Evolutionary conservation across 176 grass and related monocot species (phyloP).

Genomic region (Oryza officinalis): DNA sequence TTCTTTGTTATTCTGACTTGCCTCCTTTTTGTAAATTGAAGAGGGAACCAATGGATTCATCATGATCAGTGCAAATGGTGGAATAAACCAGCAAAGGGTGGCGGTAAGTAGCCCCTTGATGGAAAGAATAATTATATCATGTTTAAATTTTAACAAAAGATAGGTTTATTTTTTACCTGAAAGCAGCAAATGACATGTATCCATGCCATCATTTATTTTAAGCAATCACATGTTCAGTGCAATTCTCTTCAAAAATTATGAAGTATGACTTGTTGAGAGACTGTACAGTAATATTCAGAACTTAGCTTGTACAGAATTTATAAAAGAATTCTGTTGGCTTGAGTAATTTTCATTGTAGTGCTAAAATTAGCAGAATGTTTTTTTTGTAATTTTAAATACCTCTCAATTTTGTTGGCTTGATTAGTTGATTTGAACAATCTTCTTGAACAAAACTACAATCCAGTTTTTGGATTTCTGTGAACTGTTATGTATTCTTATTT

Average conservation of each 20-base stretch:
- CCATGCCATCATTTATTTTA: neutral
- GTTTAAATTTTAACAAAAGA: neutral
- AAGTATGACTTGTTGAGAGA: neutral
- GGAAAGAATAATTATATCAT: neutral
- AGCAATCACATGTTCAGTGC: neutral
- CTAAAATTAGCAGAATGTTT: neutral
- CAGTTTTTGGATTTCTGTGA: neutral
- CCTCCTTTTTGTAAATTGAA: slow-evolving; percentile 28
- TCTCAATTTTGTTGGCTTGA: slow-evolving; percentile 6
- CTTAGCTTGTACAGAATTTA: neutral
- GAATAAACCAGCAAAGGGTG: slow-evolving; percentile 97
- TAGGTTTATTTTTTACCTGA: neutral
- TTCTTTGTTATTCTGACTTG: slow-evolving; percentile 11
- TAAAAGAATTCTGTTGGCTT: neutral
- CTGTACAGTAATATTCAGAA: neutral
- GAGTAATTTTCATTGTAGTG: neutral
- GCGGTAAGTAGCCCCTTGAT: slow-evolving; percentile 59
- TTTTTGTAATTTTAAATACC: neutral
- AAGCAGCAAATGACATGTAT: neutral
- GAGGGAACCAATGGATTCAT: slow-evolving; percentile 77
- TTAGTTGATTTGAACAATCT: slow-evolving; percentile 10
- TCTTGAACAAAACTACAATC: neutral
- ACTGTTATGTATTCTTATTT: slow-evolving; percentile 12
- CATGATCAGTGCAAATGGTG: slow-evolving; percentile 93
- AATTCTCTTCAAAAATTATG: neutral